phyloP scores from a whole-genome alignment of 371 early-diverging fungal genomes.

The Mucor piriformis region DNA sequence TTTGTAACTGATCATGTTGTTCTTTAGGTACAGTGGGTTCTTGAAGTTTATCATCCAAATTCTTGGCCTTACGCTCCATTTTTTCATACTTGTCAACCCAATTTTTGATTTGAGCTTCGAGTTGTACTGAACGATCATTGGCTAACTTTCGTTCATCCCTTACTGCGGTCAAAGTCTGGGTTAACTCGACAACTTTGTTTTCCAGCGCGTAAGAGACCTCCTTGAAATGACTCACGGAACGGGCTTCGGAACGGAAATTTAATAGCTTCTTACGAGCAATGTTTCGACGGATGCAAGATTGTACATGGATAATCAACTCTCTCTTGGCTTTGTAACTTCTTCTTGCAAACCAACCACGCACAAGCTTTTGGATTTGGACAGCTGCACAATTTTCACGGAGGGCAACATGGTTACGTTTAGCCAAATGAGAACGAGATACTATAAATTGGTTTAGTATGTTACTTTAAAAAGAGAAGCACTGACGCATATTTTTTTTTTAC shows the following conservation, averaged over 20 bases:
- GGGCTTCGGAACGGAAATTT: slow-evolving; percentile 80
- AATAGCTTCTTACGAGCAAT: slow-evolving; percentile 69
- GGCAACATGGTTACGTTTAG: slow-evolving; percentile 48
- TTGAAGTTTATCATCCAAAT: slow-evolving; percentile 53
- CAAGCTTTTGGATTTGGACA: slow-evolving; percentile 70
- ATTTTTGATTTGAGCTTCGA: slow-evolving; percentile 70
- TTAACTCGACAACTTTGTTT: slow-evolving; percentile 93
- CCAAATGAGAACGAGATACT: slow-evolving; percentile 61
- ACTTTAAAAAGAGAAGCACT: not conserved
- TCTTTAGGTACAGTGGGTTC: slow-evolving; percentile 66
- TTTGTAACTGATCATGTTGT: slow-evolving; percentile 62
- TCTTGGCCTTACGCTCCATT: slow-evolving; percentile 53
- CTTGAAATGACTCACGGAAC: slow-evolving; percentile 90
- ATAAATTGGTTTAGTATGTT: not conserved
- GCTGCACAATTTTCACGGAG: slow-evolving; percentile 72
- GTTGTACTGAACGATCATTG: slow-evolving; percentile 54
- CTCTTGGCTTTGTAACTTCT: slow-evolving; percentile 54
- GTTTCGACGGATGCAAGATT: slow-evolving; percentile 83
- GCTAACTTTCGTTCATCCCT: slow-evolving; percentile 70
- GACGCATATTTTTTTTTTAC: slow-evolving; percentile 7
- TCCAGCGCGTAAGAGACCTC: slow-evolving; percentile 95
- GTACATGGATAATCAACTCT: slow-evolving; percentile 72
- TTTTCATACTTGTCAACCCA: slow-evolving; percentile 79
- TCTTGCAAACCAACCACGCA: slow-evolving; percentile 72
- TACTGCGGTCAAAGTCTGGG: slow-evolving; percentile 75